A percentile compares a stretch with the other conserved stretches of the same genome.
Evolutionary conservation across 2,329 filamentous ascomycete genomes (phyloP).

Genomic region (Scopulariopsis brevicaulis): DNA sequence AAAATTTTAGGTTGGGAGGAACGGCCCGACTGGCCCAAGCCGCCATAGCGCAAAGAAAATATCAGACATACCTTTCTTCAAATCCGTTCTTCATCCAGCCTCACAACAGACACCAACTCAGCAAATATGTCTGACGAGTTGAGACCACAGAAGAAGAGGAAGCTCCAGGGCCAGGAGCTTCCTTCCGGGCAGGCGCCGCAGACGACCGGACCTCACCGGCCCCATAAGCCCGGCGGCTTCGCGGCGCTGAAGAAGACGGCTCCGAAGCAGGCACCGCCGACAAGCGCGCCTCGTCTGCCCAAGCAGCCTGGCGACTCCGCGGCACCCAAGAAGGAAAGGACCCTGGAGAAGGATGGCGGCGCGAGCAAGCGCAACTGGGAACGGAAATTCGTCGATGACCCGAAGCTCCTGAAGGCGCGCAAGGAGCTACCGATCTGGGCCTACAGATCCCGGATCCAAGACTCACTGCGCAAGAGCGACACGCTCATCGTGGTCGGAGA

Average conservation of each 20-base stretch:
- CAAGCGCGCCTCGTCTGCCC: background rate
- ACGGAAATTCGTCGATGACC: slow-evolving; percentile 1
- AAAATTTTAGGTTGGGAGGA: background rate
- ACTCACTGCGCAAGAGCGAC: slow-evolving; percentile 49
- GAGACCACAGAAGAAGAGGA: background rate
- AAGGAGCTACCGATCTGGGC: slow-evolving; percentile 72
- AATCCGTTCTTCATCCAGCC: background rate
- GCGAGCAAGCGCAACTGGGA: background rate
- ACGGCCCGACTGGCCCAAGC: background rate
- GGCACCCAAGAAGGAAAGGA: background rate
- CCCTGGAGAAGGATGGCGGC: background rate
- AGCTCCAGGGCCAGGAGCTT: background rate
- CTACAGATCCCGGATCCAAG: slow-evolving; percentile 58
- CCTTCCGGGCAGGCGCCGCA: background rate
- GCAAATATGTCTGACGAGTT: background rate
- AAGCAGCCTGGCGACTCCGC: background rate
- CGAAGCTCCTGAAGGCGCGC: slow-evolving; percentile 31
- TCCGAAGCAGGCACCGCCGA: background rate
- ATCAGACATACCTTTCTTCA: background rate
- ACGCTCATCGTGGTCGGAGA: slow-evolving; percentile 83
- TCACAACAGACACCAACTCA: background rate
- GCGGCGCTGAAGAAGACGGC: background rate
- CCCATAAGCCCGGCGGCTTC: background rate
- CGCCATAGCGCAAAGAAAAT: background rate
- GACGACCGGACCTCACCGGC: background rate